Percentiles rank a stretch among this genome's conserved stretches.
Evolutionary conservation across 495 filamentous ascomycete genomes (phyloP).

Genomic region (Thozetella sp.): DNA sequence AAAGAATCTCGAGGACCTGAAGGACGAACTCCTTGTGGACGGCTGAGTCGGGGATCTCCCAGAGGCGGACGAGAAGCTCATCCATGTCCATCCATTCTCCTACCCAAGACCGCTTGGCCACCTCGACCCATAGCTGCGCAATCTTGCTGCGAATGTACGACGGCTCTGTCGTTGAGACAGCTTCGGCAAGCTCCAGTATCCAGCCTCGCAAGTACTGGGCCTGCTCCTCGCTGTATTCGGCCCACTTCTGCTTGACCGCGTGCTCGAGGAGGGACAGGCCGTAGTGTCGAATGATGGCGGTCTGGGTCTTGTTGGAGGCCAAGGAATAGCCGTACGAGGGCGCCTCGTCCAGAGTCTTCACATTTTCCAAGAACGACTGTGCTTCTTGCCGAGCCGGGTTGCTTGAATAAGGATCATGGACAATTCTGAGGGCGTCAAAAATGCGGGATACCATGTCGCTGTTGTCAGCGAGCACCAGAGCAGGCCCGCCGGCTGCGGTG

Average conservation of each 20-base stretch:
- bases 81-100: constrained; percentile 96
- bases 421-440: constrained; percentile 78
- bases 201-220: constrained; percentile 66
- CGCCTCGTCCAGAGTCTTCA: constrained; percentile 76
- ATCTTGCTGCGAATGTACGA: constrained; percentile 89
- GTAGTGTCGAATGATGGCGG: constrained; percentile 86
- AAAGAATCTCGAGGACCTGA: constrained; percentile 85
- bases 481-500: constrained; percentile 3
- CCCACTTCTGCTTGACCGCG: constrained; percentile 81
- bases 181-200: constrained; percentile 77
- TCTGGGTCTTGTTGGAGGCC: constrained; percentile 69
- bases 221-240: constrained; percentile 66
- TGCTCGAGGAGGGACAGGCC: constrained; percentile 89
- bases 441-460: constrained; percentile 57
- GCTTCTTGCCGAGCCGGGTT: constrained; percentile 87
- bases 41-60: constrained; percentile 63
- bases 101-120: constrained; percentile 91
- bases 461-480: constrained; percentile 9
- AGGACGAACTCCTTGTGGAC: constrained; percentile 81
- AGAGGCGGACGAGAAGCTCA: constrained; percentile 74
- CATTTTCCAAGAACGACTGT: constrained; percentile 76
- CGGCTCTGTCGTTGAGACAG: constrained; percentile 72
- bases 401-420: constrained; percentile 79
- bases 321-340: constrained; percentile 85
- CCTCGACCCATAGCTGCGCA: constrained; percentile 91